Evolutionary conservation across 805 yeast species (phyloP), one percentile per base, ranked within the genome.

Genomic region (Candida broadrunensis): DNA sequence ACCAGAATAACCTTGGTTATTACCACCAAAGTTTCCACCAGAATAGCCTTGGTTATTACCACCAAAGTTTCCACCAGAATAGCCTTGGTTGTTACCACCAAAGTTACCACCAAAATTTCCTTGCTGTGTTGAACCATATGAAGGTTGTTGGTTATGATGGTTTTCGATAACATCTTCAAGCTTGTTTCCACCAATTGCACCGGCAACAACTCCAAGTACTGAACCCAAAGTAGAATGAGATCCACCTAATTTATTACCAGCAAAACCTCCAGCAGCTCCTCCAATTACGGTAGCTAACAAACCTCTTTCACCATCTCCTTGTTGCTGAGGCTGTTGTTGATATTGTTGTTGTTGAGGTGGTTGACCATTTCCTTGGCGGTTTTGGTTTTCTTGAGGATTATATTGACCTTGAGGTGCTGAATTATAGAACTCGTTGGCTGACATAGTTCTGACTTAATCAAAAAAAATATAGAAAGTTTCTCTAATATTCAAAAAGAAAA

Each of bases 401-500:
- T 67, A 60, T 41, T 50, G 43, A 23, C 67, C 63, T 53, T 67
- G 65, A 36, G 66, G 66, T 38, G 72, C 76, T 7, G 75, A 67
- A 39, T 61, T 60, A 57, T 77, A 77, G 56, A 67, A 77, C 43
- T 76, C 81, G 77, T 76, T 75, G 43, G 80, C 80, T 43, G 81
- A 76, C 82, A 77, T 77, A 39, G 14, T 57, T 15, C n/a, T n/a
- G n/a, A n/a, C n/a, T n/a, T n/a, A n/a, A n/a, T n/a, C n/a, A n/a
- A n/a, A n/a, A n/a, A n/a, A n/a, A n/a, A n/a, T n/a, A n/a, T n/a
- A n/a, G n/a, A n/a, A n/a, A n/a, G n/a, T n/a, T n/a, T n/a, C n/a
- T n/a, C n/a, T n/a, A n/a, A n/a, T n/a, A n/a, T n/a, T n/a, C n/a
- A n/a, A n/a, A n/a, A n/a, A n/a, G n/a, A n/a, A n/a, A n/a, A n/a